Base-by-base conservation (phyloP, 176 grass and related monocot genomes). In the Echinochloa phyllopogon region DNA sequence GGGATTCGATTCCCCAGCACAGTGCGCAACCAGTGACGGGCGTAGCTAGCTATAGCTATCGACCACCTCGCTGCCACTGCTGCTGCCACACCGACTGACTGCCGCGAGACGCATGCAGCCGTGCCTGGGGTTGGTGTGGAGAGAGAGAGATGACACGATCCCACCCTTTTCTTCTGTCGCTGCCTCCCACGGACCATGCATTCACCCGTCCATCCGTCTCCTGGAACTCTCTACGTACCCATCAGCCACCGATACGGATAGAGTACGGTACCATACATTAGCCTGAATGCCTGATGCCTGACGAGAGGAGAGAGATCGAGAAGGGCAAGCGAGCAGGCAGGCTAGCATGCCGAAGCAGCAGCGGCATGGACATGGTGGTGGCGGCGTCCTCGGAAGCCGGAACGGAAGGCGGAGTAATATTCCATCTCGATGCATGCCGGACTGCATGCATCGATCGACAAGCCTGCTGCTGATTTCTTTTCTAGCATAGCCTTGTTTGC, bases 1-100 rank as follows among this genome's bases (percentile, higher is more conserved):
- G 87, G 84, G 91, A 92, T 92, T 89, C 91, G 87, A 87, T 89
- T 92, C 87, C 72, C 87, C 49, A 23, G 40, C 63, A 74, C 56
- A 56, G 36, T 27, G 76, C 27, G 14, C 14, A 24, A 77, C 84
- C 88, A 80, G 37, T 75, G 74, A 66, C 48, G 5, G 18, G 38
- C 21, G 5, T 56, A 2, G 79, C 69, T 24, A n/a, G 5, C 40
- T n/a, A n/a, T 56, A 2, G 79, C 33, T 62, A 33, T n/a, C 45
- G 76, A 47, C 41, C 68, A 49, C 27, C 61, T 79, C 77, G 15
- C 76, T 64, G 51, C 17, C 3, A 14, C 70, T 56, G 25, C 76
- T 39, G 29, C 29, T 33, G 29, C 29, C 29, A 33, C 29, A 33
- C 29, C 29, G 29, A 43, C 53, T 61, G 39, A 62, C 40, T 36